These are phyloP conservation scores for Echium plantagineum DNA, from an alignment of 257 asterid genomes.

Conservation along the genomic window DNA sequence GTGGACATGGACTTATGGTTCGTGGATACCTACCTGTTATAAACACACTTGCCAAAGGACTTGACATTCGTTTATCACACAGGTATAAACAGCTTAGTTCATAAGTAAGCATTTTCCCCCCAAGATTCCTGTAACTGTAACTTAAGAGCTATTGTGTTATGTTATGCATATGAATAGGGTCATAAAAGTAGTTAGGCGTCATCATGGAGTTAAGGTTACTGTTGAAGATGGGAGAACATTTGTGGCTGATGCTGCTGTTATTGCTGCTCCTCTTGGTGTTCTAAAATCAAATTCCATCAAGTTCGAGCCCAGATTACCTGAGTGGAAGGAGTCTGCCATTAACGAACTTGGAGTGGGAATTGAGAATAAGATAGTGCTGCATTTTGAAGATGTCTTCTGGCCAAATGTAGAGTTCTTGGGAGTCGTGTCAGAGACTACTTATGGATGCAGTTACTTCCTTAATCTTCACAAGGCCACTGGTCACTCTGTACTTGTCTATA, in stretches of 20 bases:
- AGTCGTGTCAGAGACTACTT: conserved; percentile 75
- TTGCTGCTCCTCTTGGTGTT: conserved; percentile 87
- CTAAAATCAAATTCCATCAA: conserved; percentile 54
- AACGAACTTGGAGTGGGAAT: conserved; percentile 79
- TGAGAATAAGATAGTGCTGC: conserved; percentile 88
- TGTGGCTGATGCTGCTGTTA: conserved; percentile 88
- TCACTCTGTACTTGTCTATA: conserved; percentile 81
- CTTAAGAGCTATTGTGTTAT: not conserved
- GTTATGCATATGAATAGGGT: conserved; percentile 35
- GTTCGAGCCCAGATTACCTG: conserved; percentile 87
- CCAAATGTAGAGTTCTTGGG: conserved; percentile 97
- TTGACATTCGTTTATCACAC: conserved; percentile 76
- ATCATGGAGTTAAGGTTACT: conserved; percentile 73
- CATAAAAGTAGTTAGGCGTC: conserved; percentile 56
- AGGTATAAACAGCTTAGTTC: conserved; percentile 27
- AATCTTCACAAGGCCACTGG: conserved; percentile 97
- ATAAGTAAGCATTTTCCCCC: not conserved
- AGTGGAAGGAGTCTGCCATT: conserved; percentile 91
- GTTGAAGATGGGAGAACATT: conserved; percentile 78
- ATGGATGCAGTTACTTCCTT: conserved; percentile 85
- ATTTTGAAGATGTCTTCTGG: conserved; percentile 80
- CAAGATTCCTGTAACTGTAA: not conserved
- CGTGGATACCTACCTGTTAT: conserved; percentile 91
- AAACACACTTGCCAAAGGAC: conserved; percentile 87
- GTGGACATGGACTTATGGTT: conserved; percentile 99